These are phyloP conservation scores for Coemansia sp. DNA, from an alignment of 192 early-diverging fungal genomes.

Conservation along the genomic window DNA sequence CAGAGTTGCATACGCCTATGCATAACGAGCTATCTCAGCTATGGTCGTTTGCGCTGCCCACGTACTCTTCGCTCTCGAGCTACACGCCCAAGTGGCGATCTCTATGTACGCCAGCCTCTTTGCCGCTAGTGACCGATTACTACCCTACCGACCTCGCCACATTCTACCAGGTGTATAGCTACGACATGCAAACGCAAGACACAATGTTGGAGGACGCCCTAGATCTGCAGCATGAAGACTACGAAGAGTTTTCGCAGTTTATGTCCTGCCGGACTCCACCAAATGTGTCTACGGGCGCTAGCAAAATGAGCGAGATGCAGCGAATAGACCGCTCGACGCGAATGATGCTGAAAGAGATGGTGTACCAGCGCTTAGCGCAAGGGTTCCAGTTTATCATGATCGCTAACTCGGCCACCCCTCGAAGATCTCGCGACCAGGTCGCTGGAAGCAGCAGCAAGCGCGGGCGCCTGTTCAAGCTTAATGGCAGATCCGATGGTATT, in stretches of 20 bases:
- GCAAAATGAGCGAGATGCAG: conserved; percentile 2
- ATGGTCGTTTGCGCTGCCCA: conserved; percentile 90
- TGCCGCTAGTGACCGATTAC: conserved; percentile 90
- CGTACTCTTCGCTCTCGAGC: conserved; percentile 55
- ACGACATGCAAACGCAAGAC: conserved; percentile 39
- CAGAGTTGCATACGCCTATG: conserved; percentile 55
- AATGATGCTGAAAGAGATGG: conserved; percentile 76
- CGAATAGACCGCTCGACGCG: conserved; percentile 44
- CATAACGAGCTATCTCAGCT: conserved; percentile 69
- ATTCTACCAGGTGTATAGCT: conserved; percentile 71
- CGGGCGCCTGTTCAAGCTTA: conserved; percentile 8
- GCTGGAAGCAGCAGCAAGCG: conserved; percentile 4
- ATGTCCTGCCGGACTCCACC: conserved; percentile 14
- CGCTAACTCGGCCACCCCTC: background rate
- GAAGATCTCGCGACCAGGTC: background rate
- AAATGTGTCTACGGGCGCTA: background rate
- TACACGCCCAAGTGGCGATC: conserved; percentile 84
- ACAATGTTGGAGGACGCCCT: conserved; percentile 17
- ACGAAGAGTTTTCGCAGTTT: conserved; percentile 37
- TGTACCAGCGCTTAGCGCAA: conserved; percentile 86
- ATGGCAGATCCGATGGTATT: conserved; percentile 2
- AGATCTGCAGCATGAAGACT: conserved; percentile 20
- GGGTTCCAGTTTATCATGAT: conserved; percentile 86
- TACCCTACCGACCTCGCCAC: conserved; percentile 64
- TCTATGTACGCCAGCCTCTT: conserved; percentile 86